Percentiles rank a stretch among this genome's conserved stretches.
These are phyloP conservation scores for Cladophialophora carrionii DNA, from an alignment of 2,329 filamentous ascomycete genomes.

Conservation along the genomic window DNA sequence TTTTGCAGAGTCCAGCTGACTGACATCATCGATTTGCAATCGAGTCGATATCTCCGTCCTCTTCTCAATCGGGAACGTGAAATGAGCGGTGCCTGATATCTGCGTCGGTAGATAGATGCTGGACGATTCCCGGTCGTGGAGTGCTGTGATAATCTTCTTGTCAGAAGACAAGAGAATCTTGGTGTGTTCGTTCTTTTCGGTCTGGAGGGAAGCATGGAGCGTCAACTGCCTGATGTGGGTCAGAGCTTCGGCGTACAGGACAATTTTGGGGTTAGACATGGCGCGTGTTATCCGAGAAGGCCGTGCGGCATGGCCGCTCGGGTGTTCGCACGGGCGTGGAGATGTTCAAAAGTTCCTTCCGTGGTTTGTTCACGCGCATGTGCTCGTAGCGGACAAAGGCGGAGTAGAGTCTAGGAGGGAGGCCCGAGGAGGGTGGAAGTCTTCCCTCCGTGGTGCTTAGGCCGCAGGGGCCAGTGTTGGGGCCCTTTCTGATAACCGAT, in stretches of 20 bases:
- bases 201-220: slow-evolving; percentile 58
- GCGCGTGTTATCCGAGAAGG: background rate
- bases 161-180: slow-evolving; percentile 51
- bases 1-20: slow-evolving; percentile 27
- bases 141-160: slow-evolving; percentile 49
- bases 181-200: slow-evolving; percentile 49
- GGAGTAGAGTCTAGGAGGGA: background rate
- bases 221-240: slow-evolving; percentile 64
- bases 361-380: background rate
- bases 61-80: slow-evolving; percentile 53
- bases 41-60: slow-evolving; percentile 58
- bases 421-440: background rate
- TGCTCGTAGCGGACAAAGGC: slow-evolving; percentile 5
- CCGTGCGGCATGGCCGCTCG: background rate
- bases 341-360: background rate
- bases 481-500: background rate
- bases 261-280: slow-evolving; percentile 35
- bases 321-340: background rate
- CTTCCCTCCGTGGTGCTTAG: background rate
- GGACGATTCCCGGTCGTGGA: slow-evolving; percentile 51
- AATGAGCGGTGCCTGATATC: slow-evolving; percentile 51
- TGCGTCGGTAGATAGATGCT: slow-evolving; percentile 53
- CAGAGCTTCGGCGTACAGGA: slow-evolving; percentile 63
- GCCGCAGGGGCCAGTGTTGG: background rate
- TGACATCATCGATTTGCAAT: slow-evolving; percentile 54